A percentile compares a stretch with the other conserved stretches of the same genome.
Evolutionary conservation across 2,329 filamentous ascomycete genomes (phyloP).

Genomic region (Verticillium zaregamsianum): DNA sequence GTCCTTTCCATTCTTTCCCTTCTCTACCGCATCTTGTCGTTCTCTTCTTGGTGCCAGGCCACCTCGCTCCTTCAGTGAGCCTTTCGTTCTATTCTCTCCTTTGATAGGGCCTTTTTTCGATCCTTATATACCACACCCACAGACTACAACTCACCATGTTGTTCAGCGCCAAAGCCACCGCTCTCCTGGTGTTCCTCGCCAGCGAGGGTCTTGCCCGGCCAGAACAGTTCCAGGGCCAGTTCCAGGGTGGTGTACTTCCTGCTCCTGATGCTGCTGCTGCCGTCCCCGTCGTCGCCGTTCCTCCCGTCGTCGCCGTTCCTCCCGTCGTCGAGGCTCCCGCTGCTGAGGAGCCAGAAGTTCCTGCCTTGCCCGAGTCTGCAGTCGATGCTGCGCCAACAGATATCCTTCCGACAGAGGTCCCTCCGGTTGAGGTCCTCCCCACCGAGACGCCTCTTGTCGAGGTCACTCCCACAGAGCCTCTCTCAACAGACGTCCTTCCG

Average conservation of each 20-base stretch:
- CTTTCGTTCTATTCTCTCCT: neutral
- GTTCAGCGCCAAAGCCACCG: neutral
- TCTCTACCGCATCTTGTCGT: neutral
- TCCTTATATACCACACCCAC: neutral
- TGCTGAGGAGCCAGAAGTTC: neutral
- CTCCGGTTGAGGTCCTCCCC: neutral
- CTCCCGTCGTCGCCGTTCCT: neutral
- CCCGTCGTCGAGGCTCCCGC: neutral
- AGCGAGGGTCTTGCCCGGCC: neutral
- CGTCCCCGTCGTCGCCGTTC: neutral
- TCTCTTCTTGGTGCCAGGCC: slow-evolving; percentile 4
- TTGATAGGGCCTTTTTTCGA: neutral
- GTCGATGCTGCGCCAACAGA: neutral
- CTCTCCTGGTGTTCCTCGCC: neutral
- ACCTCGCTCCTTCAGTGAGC: slow-evolving; percentile 3
- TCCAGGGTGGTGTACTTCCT: neutral
- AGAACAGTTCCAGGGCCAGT: neutral
- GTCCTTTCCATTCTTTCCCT: neutral
- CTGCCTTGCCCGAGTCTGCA: neutral
- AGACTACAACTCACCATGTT: neutral
- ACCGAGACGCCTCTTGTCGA: neutral
- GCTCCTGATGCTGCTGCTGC: neutral
- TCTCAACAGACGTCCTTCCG: neutral
- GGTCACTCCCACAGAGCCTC: neutral
- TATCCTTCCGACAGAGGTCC: neutral